Conservation (phyloP, 768 basidiomycete species). For the Lactifluus rugatus region DNA sequence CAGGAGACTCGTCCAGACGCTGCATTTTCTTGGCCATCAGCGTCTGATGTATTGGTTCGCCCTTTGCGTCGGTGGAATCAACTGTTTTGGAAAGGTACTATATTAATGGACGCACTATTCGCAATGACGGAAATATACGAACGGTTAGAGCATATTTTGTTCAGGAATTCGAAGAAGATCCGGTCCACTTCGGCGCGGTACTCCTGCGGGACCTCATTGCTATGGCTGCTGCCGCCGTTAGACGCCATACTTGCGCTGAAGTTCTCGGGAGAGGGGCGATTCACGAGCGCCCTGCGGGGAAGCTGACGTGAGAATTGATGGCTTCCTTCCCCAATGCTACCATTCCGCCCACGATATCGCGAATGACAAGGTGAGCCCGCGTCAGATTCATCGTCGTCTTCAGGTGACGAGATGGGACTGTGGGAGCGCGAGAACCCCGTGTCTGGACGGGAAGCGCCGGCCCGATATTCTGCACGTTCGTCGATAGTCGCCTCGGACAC, state of each 20-base stretch:
- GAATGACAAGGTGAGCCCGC: conserved; percentile 25
- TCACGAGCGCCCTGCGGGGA: conserved; percentile 11
- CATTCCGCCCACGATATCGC: conserved; percentile 14
- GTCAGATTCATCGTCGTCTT: conserved; percentile 27
- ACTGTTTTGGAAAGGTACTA: conserved; percentile 40
- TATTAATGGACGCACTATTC: conserved; percentile 13
- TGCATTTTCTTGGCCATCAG: conserved; percentile 99
- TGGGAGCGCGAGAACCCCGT: conserved; percentile 22
- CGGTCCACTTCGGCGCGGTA: conserved; percentile 76
- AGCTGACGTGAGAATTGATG: conserved; percentile 4
- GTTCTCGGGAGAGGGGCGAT: conserved; percentile 24
- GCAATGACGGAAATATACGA: conserved; percentile 29
- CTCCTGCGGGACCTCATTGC: conserved; percentile 69
- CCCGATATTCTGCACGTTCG: conserved; percentile 19
- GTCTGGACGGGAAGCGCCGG: conserved; percentile 22
- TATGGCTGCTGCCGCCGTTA: conserved; percentile 27
- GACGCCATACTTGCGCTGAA: conserved; percentile 17
- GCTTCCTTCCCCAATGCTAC: conserved; percentile 12
- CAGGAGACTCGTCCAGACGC: conserved; percentile 87
- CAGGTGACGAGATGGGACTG: conserved; percentile 25
- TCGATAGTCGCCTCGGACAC: conserved; percentile 21
- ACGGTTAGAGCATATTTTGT: conserved; percentile 84
- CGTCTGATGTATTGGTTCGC: conserved; percentile 95
- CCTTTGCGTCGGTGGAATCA: conserved; percentile 87
- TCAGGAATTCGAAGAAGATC: conserved; percentile 86